Evolutionary conservation across 1,139 yeast genomes (phyloP).

Genomic region (Sugiyamaella pinicola): DNA sequence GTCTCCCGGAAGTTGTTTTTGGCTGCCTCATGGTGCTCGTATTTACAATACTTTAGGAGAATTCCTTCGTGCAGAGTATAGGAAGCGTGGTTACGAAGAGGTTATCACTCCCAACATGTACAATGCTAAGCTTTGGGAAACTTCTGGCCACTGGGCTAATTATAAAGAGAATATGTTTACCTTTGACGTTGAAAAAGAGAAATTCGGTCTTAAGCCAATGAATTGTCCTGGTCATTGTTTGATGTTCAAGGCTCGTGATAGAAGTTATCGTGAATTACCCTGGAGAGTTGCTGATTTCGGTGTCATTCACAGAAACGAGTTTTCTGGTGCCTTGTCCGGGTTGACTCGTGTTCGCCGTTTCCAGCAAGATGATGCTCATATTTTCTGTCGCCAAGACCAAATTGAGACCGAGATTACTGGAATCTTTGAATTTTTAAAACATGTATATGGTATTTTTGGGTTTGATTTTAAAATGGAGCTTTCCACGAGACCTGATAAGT

Average conservation of each 20-base stretch:
- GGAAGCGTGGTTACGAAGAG: conserved; percentile 92
- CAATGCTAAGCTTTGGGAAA: conserved; percentile 94
- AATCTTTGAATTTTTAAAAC: conserved; percentile 76
- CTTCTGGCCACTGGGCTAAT: conserved; percentile 98
- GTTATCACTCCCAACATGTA: conserved; percentile 98
- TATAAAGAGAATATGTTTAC: conserved; percentile 96
- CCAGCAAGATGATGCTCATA: conserved; percentile 99
- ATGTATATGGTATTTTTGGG: conserved; percentile 81
- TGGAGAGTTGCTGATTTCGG: conserved; percentile 97
- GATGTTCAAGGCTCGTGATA: conserved; percentile 80
- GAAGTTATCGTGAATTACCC: conserved; percentile 93
- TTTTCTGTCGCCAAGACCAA: conserved; percentile 90
- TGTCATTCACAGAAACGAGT: conserved; percentile 92
- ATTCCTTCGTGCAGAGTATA: conserved; percentile 77
- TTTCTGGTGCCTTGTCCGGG: conserved; percentile 87
- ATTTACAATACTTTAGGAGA: conserved; percentile 85
- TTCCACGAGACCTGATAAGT: conserved; percentile 93
- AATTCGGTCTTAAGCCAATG: conserved; percentile 89
- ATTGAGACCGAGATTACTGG: conserved; percentile 79
- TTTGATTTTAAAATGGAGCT: conserved; percentile 87
- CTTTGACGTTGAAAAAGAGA: conserved; percentile 92
- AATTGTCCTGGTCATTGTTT: conserved; percentile 98
- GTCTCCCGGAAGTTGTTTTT: conserved; percentile 96
- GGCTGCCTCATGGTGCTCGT: conserved; percentile 98
- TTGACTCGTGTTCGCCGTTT: conserved; percentile 95